Base-by-base conservation (phyloP, 2,329 filamentous ascomycete species). In the Trichoderma atrobrunneum region DNA sequence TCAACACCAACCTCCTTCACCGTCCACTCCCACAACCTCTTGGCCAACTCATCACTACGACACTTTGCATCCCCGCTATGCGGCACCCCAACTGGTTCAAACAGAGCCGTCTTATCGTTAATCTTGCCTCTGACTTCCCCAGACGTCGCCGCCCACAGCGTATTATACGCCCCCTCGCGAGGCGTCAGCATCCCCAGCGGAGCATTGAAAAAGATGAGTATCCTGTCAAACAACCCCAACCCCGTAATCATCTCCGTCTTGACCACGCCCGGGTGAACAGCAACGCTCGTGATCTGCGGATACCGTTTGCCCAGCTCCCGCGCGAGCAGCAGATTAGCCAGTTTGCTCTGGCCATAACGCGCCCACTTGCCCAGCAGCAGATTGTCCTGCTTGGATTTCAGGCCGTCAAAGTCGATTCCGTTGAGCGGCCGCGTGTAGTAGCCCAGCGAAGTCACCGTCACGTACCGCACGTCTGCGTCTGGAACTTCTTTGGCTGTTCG, bases 21-120 rank as follows among this genome's bases (percentile, higher is more conserved):
- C 3, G 79, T 82, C 80, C 81, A 82, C 12, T 80, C 78, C 80
- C 80, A 82, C 64, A 82, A 48, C 68, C 75, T 77, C 73, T 77
- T 77, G 5, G 77, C 76, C 30, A 81, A 54, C 16, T 75, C 77
- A 39, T 79, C 76, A 36, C 80, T 74, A 16, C 70, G 75, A 24
- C 75, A 75, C n/a, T 64, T 76, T 7, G 74, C 77, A 10, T 67
- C 68, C 7, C 79, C 74, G 14, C 3, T 6, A 24, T 65, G 66
- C 32, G 48, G 26, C n/a, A 32, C 57, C 5, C 80, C 80, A 2
- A 82, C 75, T 0, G 80, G 80, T 74, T 78, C 78, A 66, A 82
- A 81, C 70, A 80, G 80, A 71, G 78, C 79, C 6, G 78, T 79
- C 71, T 77, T 76, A 0, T 81, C 77, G n/a, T 79, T 75, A 3